These are phyloP conservation scores for Coemansia sp. DNA, from an alignment of 192 early-diverging fungal genomes.

Conservation along the genomic window DNA sequence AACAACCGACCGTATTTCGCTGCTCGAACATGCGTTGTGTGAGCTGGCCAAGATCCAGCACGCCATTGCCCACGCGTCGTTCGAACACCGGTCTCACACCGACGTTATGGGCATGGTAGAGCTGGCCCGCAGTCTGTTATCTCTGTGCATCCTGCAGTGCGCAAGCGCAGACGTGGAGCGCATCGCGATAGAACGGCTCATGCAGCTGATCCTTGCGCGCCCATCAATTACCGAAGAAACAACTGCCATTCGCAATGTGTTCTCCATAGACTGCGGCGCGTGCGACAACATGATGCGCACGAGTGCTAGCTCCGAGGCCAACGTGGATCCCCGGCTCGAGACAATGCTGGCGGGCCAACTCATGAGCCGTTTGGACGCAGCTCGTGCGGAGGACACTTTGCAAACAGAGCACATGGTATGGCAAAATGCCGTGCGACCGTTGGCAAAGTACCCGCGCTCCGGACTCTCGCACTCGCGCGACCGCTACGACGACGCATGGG, in stretches of 20 bases:
- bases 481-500: conserved; percentile 36
- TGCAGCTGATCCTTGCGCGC: conserved; percentile 17
- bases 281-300: neutral
- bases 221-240: neutral
- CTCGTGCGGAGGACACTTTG: neutral
- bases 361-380: neutral
- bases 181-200: conserved; percentile 23
- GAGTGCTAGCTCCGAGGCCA: neutral
- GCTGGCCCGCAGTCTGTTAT: conserved; percentile 27
- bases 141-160: conserved; percentile 7
- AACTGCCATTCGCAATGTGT: neutral
- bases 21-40: conserved; percentile 26
- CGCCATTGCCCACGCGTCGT: conserved; percentile 4
- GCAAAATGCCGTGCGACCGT: conserved; percentile 47
- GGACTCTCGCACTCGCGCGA: conserved; percentile 22
- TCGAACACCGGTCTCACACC: neutral
- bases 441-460: conserved; percentile 46
- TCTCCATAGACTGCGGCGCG: neutral
- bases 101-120: conserved; percentile 7
- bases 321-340: conserved; percentile 9
- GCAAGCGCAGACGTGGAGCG: conserved; percentile 14
- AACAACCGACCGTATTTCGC: conserved; percentile 12
- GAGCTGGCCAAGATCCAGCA: conserved; percentile 32
- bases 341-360: conserved; percentile 19
- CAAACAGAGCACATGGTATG: conserved; percentile 29